Evolutionary conservation across 495 filamentous ascomycete genomes (phyloP), one percentile per base, ranked within the genome.

Genomic region (Patellaria atrata): DNA sequence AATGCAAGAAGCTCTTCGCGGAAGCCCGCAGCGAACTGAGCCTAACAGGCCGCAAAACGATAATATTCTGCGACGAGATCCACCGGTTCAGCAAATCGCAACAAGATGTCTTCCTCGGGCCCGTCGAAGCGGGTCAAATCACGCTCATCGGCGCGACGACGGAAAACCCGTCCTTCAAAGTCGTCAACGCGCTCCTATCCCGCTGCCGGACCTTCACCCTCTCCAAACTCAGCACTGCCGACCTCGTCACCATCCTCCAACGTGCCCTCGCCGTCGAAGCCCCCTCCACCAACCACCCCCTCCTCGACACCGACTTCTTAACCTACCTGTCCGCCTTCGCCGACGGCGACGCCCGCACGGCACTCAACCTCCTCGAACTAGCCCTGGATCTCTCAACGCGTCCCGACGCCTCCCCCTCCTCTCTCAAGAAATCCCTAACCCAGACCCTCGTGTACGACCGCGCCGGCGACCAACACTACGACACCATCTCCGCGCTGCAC

Each of bases 61-160:
- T 97, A 44, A 74, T 97, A 42, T 97, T 96, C 57, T 94, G 87
- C 60, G 87, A 96, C 55, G 87, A 96, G 57, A 92, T 96, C 35
- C 87, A 96, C 54, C 71, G 87, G 3, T 94, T 96, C 61, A 80
- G 71, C 30, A 96, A 94, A 53, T 62, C 75, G 0, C 89, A 97
- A 54, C 89, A 97, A 44, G 89, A 97, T 59, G 82, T 94, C 1
- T 96, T 96, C 44, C 57, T 97, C 6, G 84, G 80, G 3, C 86
- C 87, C 0, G 89, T 97, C 2, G 89, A 97, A 50, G 76, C 77
- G 7, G 89, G 89, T 6, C 77, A 81, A 21, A 74, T 96, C 45
- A 92, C 83, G 5, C 64, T 97, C 25, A 92, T 94, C 42, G 89
- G 85, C 17, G 89, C 89, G 17, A 96, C 89, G 6, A 97, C 89